Base-by-base conservation (phyloP, 306 rosid genomes). In the Dalbergia cochinchinensis region DNA sequence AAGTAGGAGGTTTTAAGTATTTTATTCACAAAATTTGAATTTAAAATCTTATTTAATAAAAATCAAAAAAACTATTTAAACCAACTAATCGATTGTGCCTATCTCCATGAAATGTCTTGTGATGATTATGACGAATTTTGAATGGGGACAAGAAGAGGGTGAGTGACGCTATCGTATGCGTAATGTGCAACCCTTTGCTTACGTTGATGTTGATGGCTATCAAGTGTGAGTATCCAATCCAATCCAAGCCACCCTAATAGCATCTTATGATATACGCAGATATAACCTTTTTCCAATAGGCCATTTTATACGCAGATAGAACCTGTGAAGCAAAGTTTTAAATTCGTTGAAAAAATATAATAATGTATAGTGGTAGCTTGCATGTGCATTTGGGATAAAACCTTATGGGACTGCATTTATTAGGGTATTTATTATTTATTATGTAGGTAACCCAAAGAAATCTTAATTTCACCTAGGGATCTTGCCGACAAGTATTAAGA, bases 121-220 rank as follows among this genome's bases (percentile, higher is more conserved):
- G 3, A 42, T 22, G 65, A n/a, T 39, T 22, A 12, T 26, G 18
- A 26, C 26, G 34, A 9, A 0, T 54, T 34, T 15, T 22, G 41
- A 44, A 26, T 77, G 41, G 20, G 0, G 41, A 45, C 69, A 45
- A 7, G 15, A 34, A 75, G 47, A 61, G 6, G 2, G 7, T 48
- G 13, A 1, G 15, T 76, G 80, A 72, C 78, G 54, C 39, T 3
- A 7, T 34, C 26, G 20, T 13, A 54, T 39, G 2, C 78, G 69
- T 72, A 22, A 44, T 65, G 50, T 26, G 41, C 19, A 57, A 65
- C 76, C 66, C 80, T 18, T 61, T 67, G 87, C 82, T 78, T 66
- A 76, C 80, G 87, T 81, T 69, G 89, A 80, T 45, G 61, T 64
- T 57, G 85, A 76, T 86, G 14, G 54, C 71, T 35, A 6, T 58